Base-by-base conservation (phyloP, 345 rosid species). In the Linum tenue region DNA sequence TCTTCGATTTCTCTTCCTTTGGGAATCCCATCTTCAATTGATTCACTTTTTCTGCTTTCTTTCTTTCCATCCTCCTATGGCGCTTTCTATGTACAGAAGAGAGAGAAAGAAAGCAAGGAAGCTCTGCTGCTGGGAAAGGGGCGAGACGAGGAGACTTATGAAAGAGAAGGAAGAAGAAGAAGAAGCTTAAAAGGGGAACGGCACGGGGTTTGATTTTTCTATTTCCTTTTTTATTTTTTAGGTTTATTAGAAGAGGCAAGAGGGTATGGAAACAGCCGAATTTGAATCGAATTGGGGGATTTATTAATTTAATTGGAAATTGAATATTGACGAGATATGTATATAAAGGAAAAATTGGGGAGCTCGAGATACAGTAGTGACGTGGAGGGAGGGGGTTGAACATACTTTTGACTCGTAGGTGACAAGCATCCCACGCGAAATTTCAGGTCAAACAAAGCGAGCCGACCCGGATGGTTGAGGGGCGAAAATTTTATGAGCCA, bases 1-100 rank as follows among this genome's bases (percentile, higher is more conserved):
- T 69, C 37, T 60, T 79, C 37, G 79, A 67, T 76, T 62, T 73
- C 77, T 82, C 91, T 67, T 92, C 98, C 70, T 89, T 89, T 3
- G 80, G 48, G 43, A 74, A 82, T 37, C 91, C 96, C 98, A 89
- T 90, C 65, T 64, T 58, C 48, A 10, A 6, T n/a, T n/a, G 59
- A 15, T 5, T 31, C 15, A n/a, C 60, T 55, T n/a, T 7, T 12
- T 56, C 50, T 56, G 31, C 31, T 22, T 22, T 22, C 50, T 50
- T 55, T 50, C 36, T 31, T 38, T 2, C 9, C 62, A 8, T 56
- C 16, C 17, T 38, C 1, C 11, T 65, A 56, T 56, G 11, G 59
- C 16, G 59, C 15, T 15, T 15, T 15, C 35, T 56, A 31, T n/a
- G 5, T 15, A 31, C 31, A 31, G 16, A 22, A 8, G 59, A 56